Conservation (phyloP, 305 asterid genomes). For the Vinca major region DNA sequence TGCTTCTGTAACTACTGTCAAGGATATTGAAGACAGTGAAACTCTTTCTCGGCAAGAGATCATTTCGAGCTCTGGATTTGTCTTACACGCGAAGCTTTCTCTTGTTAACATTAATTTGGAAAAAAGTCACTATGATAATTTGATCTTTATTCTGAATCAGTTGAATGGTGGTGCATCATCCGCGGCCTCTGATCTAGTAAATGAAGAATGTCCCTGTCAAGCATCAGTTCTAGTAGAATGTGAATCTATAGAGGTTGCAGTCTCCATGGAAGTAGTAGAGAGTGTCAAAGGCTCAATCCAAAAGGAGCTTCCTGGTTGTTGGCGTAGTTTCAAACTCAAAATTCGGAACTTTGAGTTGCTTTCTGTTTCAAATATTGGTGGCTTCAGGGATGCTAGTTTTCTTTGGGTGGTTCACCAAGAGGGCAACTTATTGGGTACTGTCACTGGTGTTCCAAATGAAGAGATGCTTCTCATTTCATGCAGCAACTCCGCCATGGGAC, state of each 20-base stretch:
- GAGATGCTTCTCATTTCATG: conserved; percentile 85
- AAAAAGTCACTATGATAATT: conserved; percentile 45
- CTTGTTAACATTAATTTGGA: conserved; percentile 40
- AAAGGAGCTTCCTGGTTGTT: conserved; percentile 83
- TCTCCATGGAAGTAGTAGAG: conserved; percentile 37
- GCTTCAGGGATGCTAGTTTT: conserved; percentile 56
- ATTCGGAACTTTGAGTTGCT: conserved; percentile 61
- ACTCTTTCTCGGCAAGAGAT: conserved; percentile 53
- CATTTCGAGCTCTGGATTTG: conserved; percentile 58
- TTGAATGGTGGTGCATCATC: conserved; percentile 39
- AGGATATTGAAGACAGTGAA: conserved; percentile 50
- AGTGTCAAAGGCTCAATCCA: conserved; percentile 37
- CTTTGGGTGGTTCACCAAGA: conserved; percentile 62
- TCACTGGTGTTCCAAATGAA: conserved; percentile 42
- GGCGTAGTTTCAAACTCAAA: conserved; percentile 63
- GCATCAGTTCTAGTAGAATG: conserved; percentile 67
- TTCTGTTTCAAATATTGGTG: conserved; percentile 73
- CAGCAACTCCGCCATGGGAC: conserved; percentile 62
- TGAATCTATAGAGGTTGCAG: conserved; percentile 42
- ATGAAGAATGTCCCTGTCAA: conserved; percentile 43
- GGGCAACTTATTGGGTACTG: conserved; percentile 82
- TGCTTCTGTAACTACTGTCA: conserved; percentile 67
- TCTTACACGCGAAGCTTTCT: conserved; percentile 54
- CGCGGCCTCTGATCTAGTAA: conserved; percentile 34
- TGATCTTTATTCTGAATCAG: conserved; percentile 48